Percentiles rank a stretch among this genome's conserved stretches.
Evolutionary conservation across 1,139 yeast genomes (phyloP).

Genomic region (Candida sojae): DNA sequence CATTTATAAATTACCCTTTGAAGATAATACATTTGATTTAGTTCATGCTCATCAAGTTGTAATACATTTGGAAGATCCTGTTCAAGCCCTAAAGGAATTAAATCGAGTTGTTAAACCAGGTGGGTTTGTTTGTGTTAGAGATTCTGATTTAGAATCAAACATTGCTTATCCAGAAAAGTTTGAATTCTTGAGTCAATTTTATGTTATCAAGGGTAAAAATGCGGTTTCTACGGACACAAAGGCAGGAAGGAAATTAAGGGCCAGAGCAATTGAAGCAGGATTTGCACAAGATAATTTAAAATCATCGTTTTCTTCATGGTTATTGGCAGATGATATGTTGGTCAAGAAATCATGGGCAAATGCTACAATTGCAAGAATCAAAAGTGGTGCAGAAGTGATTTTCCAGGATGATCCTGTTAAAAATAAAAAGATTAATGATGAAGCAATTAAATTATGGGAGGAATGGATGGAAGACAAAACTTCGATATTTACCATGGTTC

Average conservation of each 20-base stretch:
- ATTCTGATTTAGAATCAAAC: conserved; percentile 25
- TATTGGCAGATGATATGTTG: conserved; percentile 13
- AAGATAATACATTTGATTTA: conserved; percentile 38
- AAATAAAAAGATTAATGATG: conserved; percentile 10
- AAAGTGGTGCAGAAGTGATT: conserved; percentile 14
- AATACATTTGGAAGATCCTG: conserved; percentile 36
- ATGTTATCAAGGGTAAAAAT: conserved; percentile 9
- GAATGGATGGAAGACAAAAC: conserved; percentile 18
- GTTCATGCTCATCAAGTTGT: conserved; percentile 42
- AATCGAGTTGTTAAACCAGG: conserved; percentile 37
- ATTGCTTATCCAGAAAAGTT: conserved; percentile 23
- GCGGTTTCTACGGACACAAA: conserved; percentile 16
- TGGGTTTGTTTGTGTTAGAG: conserved; percentile 38
- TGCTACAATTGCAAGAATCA: conserved; percentile 15
- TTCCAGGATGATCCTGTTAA: conserved; percentile 13
- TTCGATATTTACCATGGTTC: conserved; percentile 14
- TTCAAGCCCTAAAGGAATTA: conserved; percentile 30
- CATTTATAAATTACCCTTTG: conserved; percentile 31
- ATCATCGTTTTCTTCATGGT: conserved; percentile 19
- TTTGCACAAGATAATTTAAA: conserved; percentile 14
- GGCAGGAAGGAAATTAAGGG: conserved; percentile 20
- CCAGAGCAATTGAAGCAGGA: conserved; percentile 23
- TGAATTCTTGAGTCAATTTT: conserved; percentile 12
- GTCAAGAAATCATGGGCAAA: conserved; percentile 12
- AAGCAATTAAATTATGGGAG: conserved; percentile 15